A percentile compares a stretch with the other conserved stretches of the same genome.
phyloP scores from a whole-genome alignment of 768 basidiomycete species.

The Imleria badia region DNA sequence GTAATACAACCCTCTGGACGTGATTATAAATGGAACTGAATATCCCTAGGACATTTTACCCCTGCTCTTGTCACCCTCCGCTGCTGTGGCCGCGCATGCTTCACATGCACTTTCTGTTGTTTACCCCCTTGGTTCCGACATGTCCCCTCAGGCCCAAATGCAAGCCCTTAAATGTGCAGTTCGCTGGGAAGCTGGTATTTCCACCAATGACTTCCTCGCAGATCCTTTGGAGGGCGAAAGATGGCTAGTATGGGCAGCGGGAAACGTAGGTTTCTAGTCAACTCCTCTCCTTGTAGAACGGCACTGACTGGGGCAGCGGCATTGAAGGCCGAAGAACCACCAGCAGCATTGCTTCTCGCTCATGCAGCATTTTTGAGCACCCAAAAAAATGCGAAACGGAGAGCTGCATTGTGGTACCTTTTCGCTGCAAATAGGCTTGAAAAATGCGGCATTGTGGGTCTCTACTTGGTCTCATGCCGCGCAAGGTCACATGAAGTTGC shows the following conservation, averaged over 20 bases:
- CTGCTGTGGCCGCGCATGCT: constrained; percentile 58
- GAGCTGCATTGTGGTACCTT: constrained; percentile 79
- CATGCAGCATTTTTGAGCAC: constrained; percentile 75
- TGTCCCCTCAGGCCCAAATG: constrained; percentile 63
- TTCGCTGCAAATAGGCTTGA: constrained; percentile 75
- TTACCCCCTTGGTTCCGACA: constrained; percentile 43
- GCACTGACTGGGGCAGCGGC: constrained; percentile 29
- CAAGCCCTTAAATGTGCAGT: constrained; percentile 66
- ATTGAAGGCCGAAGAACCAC: constrained; percentile 76
- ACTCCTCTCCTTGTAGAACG: not conserved
- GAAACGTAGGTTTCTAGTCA: constrained; percentile 54
- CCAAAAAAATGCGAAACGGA: constrained; percentile 53
- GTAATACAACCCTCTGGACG: constrained; percentile 39
- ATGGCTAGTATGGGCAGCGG: constrained; percentile 86
- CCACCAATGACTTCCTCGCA: constrained; percentile 55
- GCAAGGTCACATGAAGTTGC: not conserved
- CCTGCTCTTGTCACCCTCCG: constrained; percentile 65
- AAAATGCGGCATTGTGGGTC: constrained; percentile 79
- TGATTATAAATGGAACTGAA: constrained; percentile 9
- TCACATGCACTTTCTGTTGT: constrained; percentile 57
- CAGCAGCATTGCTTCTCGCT: constrained; percentile 74
- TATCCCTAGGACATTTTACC: constrained; percentile 75
- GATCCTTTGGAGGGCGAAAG: constrained; percentile 69
- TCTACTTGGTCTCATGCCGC: constrained; percentile 3
- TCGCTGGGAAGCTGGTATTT: constrained; percentile 74